Evolutionary conservation across 1,139 yeast genomes (phyloP).

Genomic region (Debaryomyces nepalensis): DNA sequence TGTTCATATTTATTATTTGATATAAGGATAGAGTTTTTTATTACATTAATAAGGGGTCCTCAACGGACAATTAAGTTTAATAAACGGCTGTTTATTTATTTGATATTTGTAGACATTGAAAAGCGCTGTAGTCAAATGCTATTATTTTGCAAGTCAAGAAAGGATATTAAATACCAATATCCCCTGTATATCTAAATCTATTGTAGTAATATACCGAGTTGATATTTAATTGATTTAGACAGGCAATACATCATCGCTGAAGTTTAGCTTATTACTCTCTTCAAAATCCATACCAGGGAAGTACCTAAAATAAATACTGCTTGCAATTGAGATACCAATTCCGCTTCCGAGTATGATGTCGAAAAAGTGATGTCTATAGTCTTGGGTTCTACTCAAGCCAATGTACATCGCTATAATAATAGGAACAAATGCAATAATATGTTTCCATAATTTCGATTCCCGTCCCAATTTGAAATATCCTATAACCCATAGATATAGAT

Average conservation of each 20-base stretch:
- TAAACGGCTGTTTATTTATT: constrained; percentile 11
- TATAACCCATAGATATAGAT: constrained; percentile 62
- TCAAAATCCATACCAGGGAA: constrained; percentile 15
- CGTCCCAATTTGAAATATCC: constrained; percentile 48
- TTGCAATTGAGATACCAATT: constrained; percentile 45
- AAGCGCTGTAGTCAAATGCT: not conserved
- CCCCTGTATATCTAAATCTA: too few species aligned
- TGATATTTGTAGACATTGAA: constrained; percentile 1
- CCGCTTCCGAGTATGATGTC: constrained; percentile 63
- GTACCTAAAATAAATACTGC: constrained; percentile 20
- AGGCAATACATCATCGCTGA: not conserved
- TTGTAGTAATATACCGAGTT: not conserved
- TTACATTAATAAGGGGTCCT: constrained; percentile 60
- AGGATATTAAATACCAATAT: too few species aligned
- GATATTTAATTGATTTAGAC: not conserved
- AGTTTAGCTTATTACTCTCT: constrained; percentile 2
- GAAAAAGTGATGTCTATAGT: constrained; percentile 75
- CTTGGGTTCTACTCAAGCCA: constrained; percentile 68
- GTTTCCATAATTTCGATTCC: constrained; percentile 21
- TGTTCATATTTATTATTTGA: constrained; percentile 24
- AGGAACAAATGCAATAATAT: constrained; percentile 24
- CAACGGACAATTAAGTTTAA: constrained; percentile 51
- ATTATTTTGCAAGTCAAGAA: too few species aligned
- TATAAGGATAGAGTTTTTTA: constrained; percentile 47
- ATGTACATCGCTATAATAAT: constrained; percentile 49